phyloP scores from a whole-genome alignment of 306 rosid genomes.

The Ochetophila trinervis region DNA sequence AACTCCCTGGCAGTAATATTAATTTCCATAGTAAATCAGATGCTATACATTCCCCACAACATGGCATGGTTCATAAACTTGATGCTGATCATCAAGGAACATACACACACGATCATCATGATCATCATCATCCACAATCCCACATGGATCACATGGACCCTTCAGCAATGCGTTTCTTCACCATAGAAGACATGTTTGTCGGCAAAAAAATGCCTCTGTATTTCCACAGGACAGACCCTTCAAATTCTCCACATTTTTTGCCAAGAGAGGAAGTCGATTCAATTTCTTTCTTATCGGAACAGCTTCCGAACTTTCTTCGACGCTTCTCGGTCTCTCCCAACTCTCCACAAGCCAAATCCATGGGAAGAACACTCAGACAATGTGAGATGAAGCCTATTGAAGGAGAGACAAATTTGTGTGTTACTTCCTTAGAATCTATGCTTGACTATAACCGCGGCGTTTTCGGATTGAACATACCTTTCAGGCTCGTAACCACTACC shows the following conservation, averaged over 20 bases:
- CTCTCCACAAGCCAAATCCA: slow-evolving; percentile 70
- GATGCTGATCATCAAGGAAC: too few species aligned
- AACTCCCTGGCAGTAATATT: too few species aligned
- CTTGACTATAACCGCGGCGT: slow-evolving; percentile 41
- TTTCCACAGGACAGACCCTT: slow-evolving; percentile 66
- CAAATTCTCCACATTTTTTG: slow-evolving; percentile 49
- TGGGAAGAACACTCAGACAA: slow-evolving; percentile 47
- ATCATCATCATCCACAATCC: neutral
- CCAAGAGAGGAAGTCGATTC: slow-evolving; percentile 46
- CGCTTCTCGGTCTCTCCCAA: slow-evolving; percentile 41
- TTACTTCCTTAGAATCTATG: slow-evolving; percentile 77
- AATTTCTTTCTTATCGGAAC: slow-evolving; percentile 54
- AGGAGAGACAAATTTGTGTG: slow-evolving; percentile 72
- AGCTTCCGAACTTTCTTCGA: slow-evolving; percentile 48
- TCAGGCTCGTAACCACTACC: slow-evolving; percentile 38
- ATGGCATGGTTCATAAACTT: too few species aligned
- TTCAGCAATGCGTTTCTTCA: neutral
- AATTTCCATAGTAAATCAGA: too few species aligned
- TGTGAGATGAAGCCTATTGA: slow-evolving; percentile 60
- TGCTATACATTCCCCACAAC: too few species aligned
- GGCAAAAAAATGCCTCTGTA: slow-evolving; percentile 57
- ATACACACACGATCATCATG: too few species aligned
- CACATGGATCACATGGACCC: neutral
- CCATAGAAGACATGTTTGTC: neutral
- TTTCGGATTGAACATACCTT: slow-evolving; percentile 29